These are phyloP conservation scores for Colletotrichum musae DNA, from an alignment of 2,329 filamentous ascomycete species.

Conservation along the genomic window DNA sequence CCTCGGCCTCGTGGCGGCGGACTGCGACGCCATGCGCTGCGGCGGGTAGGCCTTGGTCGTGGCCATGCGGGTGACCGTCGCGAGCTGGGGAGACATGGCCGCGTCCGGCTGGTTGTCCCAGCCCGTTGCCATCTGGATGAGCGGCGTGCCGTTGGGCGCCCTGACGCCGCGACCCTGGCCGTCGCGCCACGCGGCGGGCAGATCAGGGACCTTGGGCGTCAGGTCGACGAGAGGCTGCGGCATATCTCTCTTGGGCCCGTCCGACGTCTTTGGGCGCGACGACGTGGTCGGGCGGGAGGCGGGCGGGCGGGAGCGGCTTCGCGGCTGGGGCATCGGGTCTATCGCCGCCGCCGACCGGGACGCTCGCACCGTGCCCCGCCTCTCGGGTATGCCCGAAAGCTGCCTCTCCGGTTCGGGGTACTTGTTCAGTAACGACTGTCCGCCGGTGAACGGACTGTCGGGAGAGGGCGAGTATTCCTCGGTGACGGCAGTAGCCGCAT, in stretches of 20 bases:
- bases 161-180: slow-evolving; percentile 66
- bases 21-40: slow-evolving; percentile 39
- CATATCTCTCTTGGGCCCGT: slow-evolving; percentile 46
- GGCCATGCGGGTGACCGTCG: slow-evolving; percentile 35
- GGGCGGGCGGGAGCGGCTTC: slow-evolving; percentile 38
- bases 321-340: slow-evolving; percentile 38
- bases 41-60: slow-evolving; percentile 37
- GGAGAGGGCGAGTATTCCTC: slow-evolving; percentile 16
- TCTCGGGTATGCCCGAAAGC: slow-evolving; percentile 54
- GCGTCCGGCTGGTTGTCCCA: slow-evolving; percentile 32
- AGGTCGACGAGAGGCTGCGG: slow-evolving; percentile 78
- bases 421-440: slow-evolving; percentile 65
- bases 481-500: slow-evolving; percentile 41
- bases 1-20: slow-evolving; percentile 30
- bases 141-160: slow-evolving; percentile 56
- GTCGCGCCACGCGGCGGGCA: slow-evolving; percentile 70
- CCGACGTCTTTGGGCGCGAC: slow-evolving; percentile 43
- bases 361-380: slow-evolving; percentile 52
- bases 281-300: slow-evolving; percentile 46
- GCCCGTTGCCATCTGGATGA: slow-evolving; percentile 62
- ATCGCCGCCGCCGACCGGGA: slow-evolving; percentile 41
- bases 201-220: slow-evolving; percentile 74
- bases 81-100: slow-evolving; percentile 29
- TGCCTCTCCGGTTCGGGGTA: slow-evolving; percentile 43
- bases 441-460: slow-evolving; percentile 40